A percentile compares a stretch with the other conserved stretches of the same genome.
phyloP scores from a whole-genome alignment of 768 basidiomycete species.

The Tulasnella sp. region DNA sequence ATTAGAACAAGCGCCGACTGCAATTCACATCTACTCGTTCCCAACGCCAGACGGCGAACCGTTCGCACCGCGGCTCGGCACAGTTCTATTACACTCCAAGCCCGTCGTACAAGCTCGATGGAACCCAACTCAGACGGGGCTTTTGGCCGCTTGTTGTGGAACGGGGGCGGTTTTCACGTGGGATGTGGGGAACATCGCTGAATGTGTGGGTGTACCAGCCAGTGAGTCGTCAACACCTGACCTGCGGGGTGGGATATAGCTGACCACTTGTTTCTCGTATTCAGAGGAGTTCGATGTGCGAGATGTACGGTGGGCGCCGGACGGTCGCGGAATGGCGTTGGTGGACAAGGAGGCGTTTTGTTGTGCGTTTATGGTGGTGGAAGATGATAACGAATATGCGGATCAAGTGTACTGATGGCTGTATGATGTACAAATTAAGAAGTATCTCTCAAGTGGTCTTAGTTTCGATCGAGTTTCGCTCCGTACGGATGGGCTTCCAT shows the following conservation, averaged over 20 bases:
- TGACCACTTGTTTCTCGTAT: not conserved
- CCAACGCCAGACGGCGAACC: constrained; percentile 52
- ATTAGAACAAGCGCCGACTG: constrained; percentile 25
- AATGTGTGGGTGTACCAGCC: constrained; percentile 86
- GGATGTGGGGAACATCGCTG: constrained; percentile 76
- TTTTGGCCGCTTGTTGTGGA: constrained; percentile 63
- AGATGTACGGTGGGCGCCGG: constrained; percentile 76
- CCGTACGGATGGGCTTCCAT: too few species aligned
- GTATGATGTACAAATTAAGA: not conserved
- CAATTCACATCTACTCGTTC: constrained; percentile 69
- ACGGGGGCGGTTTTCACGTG: constrained; percentile 66
- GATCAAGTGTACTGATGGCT: not conserved
- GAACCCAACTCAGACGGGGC: constrained; percentile 81
- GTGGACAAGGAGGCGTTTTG: constrained; percentile 78
- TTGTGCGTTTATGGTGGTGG: constrained; percentile 77
- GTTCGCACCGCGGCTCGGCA: constrained; percentile 59
- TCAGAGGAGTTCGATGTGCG: constrained; percentile 67
- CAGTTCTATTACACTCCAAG: constrained; percentile 61
- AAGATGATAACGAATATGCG: constrained; percentile 32
- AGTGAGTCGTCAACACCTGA: constrained; percentile 48
- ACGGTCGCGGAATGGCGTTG: constrained; percentile 75
- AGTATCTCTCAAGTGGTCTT: not conserved
- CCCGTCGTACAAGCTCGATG: constrained; percentile 66
- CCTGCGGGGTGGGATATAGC: constrained; percentile 15
- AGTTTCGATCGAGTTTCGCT: too few species aligned